These are phyloP conservation scores for Canavalia gladiata DNA, from an alignment of 306 rosid species.

Conservation along the genomic window DNA sequence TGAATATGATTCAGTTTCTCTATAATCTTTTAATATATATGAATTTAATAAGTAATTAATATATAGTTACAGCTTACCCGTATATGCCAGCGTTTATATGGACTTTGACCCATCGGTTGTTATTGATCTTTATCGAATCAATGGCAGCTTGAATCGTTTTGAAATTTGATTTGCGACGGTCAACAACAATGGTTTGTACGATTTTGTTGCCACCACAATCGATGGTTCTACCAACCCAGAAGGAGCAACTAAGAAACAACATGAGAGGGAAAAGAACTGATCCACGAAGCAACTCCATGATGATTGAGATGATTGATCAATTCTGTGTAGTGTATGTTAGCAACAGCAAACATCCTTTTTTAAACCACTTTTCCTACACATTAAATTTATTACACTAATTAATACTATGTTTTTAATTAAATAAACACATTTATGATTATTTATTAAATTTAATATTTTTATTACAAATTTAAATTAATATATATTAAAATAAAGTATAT, in stretches of 20 bases:
- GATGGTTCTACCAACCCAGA: neutral
- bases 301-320: neutral
- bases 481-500: too few relatives aligned
- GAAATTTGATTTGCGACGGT: neutral
- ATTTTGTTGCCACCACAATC: conserved; percentile 35
- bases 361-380: too few relatives aligned
- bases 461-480: too few relatives aligned
- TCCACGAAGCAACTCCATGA: neutral
- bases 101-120: conserved; percentile 32
- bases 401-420: too few relatives aligned
- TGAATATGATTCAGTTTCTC: too few relatives aligned
- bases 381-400: too few relatives aligned
- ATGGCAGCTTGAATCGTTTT: conserved; percentile 7
- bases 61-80: conserved; percentile 9
- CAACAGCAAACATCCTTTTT: too few relatives aligned
- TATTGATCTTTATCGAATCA: conserved; percentile 14
- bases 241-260: neutral
- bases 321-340: too few relatives aligned
- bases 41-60: neutral
- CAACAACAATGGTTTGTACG: neutral
- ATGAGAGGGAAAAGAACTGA: neutral
- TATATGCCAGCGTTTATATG: conserved; percentile 34
- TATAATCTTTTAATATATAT: neutral
- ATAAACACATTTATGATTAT: too few relatives aligned
- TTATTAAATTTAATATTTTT: too few relatives aligned